A percentile compares a stretch with the other conserved stretches of the same genome.
phyloP scores from a whole-genome alignment of 192 early-diverging fungal species.

The Linnemannia zychae region DNA sequence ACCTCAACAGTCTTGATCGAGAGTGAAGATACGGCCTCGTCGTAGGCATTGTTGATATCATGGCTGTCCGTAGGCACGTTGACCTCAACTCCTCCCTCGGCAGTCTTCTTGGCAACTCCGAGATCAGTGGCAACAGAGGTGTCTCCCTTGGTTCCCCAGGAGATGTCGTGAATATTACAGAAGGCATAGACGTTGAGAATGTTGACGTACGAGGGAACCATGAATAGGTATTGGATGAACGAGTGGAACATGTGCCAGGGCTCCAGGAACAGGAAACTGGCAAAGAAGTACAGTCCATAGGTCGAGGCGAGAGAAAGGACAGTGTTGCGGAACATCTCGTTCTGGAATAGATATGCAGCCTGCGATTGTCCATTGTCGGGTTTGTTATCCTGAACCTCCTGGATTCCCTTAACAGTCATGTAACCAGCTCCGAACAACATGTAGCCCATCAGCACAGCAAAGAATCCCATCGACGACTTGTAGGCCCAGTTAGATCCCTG shows the following conservation, averaged over 20 bases:
- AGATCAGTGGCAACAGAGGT: conserved; percentile 65
- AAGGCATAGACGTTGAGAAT: conserved; percentile 72
- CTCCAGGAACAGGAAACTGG: conserved; percentile 77
- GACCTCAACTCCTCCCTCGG: conserved; percentile 61
- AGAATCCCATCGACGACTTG: conserved; percentile 61
- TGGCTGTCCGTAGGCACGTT: conserved; percentile 59
- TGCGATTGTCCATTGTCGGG: conserved; percentile 22
- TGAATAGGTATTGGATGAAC: conserved; percentile 79
- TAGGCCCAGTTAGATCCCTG: conserved; percentile 83
- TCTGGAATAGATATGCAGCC: conserved; percentile 38
- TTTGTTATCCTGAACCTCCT: conserved; percentile 16
- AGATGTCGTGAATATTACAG: conserved; percentile 72
- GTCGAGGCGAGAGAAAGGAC: conserved; percentile 77
- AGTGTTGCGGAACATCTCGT: conserved; percentile 71
- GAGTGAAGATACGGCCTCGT: conserved; percentile 54
- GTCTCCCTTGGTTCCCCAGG: conserved; percentile 92
- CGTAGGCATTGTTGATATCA: conserved; percentile 62
- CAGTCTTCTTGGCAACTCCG: conserved; percentile 60
- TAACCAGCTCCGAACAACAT: conserved; percentile 68
- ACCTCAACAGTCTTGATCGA: conserved; percentile 44
- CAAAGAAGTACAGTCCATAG: conserved; percentile 81
- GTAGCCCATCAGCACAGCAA: conserved; percentile 65
- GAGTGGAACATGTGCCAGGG: conserved; percentile 86
- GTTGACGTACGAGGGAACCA: conserved; percentile 86
- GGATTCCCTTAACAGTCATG: conserved; percentile 60